Evolutionary conservation across 179 eudicot genomes (phyloP).

Genomic region (Kewa caespitosa): DNA sequence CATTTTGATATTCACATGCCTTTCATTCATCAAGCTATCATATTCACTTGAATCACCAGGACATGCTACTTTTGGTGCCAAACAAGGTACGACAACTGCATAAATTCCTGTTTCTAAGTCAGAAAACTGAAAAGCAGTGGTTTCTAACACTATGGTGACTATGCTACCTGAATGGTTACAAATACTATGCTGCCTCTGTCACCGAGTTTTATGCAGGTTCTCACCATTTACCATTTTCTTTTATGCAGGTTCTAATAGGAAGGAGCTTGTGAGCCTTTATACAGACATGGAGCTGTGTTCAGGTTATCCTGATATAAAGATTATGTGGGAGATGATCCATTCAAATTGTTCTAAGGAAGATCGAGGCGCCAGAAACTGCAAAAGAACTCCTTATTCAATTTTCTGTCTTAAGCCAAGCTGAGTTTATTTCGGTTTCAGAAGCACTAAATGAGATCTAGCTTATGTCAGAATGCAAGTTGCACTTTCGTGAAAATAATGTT

Average conservation of each 20-base stretch:
- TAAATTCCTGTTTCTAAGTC: not conserved
- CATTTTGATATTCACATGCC: not conserved
- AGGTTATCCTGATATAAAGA: constrained; percentile 34
- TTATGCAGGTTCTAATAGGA: constrained; percentile 20
- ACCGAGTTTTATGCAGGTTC: not conserved
- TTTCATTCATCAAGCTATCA: not conserved
- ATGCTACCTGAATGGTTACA: too few relatives aligned
- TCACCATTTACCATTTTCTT: not conserved
- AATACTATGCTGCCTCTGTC: not conserved
- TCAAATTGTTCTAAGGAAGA: constrained; percentile 19
- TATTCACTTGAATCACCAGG: constrained; percentile 15
- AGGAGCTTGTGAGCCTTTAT: constrained; percentile 29
- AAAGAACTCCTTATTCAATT: constrained; percentile 13
- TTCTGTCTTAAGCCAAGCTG: constrained; percentile 28
- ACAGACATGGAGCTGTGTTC: constrained; percentile 33
- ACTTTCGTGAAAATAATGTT: too few relatives aligned
- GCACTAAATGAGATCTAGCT: too few relatives aligned
- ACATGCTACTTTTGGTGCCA: constrained; percentile 14
- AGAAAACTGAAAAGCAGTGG: not conserved
- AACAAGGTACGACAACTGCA: constrained; percentile 21
- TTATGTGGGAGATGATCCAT: constrained; percentile 39
- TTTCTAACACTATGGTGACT: not conserved
- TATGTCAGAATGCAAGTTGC: too few relatives aligned
- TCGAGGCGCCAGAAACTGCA: not conserved
- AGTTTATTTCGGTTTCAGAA: not conserved